Percentiles rank a stretch among this genome's conserved stretches.
Conservation (phyloP, 2,329 filamentous ascomycete genomes). For the Stagonosporopsis chrysanthemi region DNA sequence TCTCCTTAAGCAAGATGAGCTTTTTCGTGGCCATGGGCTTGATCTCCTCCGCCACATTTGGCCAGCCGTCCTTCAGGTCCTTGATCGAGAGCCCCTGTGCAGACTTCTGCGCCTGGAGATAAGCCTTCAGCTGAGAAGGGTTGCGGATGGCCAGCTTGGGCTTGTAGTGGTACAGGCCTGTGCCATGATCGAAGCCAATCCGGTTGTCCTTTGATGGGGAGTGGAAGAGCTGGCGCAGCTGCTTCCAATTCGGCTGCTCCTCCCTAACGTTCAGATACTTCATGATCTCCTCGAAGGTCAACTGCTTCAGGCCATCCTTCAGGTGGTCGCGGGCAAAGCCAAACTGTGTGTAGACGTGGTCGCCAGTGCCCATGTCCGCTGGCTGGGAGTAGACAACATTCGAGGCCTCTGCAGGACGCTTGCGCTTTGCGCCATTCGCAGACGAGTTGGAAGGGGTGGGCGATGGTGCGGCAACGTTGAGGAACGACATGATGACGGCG, state of each 20-base stretch:
- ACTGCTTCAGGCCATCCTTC: slow-evolving; percentile 67
- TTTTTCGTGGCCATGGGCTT: slow-evolving; percentile 78
- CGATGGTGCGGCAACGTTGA: slow-evolving; percentile 59
- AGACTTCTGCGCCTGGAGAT: slow-evolving; percentile 82
- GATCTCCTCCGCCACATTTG: slow-evolving; percentile 80
- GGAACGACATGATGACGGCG: slow-evolving; percentile 44
- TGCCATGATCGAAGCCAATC: slow-evolving; percentile 63
- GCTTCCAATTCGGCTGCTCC: slow-evolving; percentile 62
- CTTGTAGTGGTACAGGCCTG: slow-evolving; percentile 80
- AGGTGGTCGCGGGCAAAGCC: slow-evolving; percentile 76
- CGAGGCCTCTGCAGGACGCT: slow-evolving; percentile 64
- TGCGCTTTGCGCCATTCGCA: slow-evolving; percentile 57
- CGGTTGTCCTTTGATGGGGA: slow-evolving; percentile 64
- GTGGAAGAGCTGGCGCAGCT: slow-evolving; percentile 72
- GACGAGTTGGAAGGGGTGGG: slow-evolving; percentile 61
- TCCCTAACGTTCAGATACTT: slow-evolving; percentile 78
- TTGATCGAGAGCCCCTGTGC: slow-evolving; percentile 83
- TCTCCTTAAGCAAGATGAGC: slow-evolving; percentile 83
- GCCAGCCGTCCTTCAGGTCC: slow-evolving; percentile 96
- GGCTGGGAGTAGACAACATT: slow-evolving; percentile 76
- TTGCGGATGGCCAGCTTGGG: slow-evolving; percentile 84
- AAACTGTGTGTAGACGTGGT: slow-evolving; percentile 85
- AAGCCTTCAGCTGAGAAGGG: slow-evolving; percentile 77
- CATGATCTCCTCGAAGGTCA: slow-evolving; percentile 78
- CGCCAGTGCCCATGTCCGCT: slow-evolving; percentile 75